Evolutionary conservation across 331 rosid genomes (phyloP).

Genomic region (Arachis monticola): DNA sequence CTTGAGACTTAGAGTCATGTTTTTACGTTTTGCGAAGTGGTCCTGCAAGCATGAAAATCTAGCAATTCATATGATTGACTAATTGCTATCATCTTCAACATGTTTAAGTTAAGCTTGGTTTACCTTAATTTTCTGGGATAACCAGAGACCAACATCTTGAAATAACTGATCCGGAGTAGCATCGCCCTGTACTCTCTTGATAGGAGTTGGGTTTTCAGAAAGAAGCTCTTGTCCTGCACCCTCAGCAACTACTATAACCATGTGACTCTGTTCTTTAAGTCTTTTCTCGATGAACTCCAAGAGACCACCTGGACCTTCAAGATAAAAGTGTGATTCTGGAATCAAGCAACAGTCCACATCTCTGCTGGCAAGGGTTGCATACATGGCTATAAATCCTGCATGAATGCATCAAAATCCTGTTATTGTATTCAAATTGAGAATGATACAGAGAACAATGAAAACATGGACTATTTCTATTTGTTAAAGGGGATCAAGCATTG

Average conservation of each 20-base stretch:
- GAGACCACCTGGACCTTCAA: conserved; percentile 48
- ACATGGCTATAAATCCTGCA: conserved; percentile 50
- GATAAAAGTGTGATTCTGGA: conserved; percentile 46
- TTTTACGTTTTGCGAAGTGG: conserved; percentile 31
- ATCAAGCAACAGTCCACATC: conserved; percentile 52
- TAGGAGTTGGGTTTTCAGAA: conserved; percentile 1
- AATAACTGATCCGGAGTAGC: conserved; percentile 21
- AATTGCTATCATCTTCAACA: not conserved
- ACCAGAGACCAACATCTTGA: conserved; percentile 46
- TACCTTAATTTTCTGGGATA: conserved; percentile 47
- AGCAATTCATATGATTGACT: not conserved
- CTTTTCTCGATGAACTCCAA: conserved; percentile 47
- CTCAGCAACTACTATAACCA: conserved; percentile 51
- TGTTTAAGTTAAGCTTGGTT: not conserved
- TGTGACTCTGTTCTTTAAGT: conserved; percentile 47
- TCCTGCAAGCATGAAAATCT: conserved; percentile 36
- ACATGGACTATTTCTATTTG: not conserved
- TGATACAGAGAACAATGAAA: not conserved
- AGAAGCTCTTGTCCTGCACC: conserved; percentile 49
- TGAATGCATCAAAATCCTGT: conserved; percentile 7
- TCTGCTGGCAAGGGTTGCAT: conserved; percentile 49
- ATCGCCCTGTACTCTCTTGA: not conserved
- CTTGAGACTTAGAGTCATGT: conserved; percentile 41
- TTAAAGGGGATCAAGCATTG: not conserved
- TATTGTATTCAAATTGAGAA: not conserved